phyloP scores from a whole-genome alignment of 2,329 filamentous ascomycete species.

The Pezicula radicicola region DNA sequence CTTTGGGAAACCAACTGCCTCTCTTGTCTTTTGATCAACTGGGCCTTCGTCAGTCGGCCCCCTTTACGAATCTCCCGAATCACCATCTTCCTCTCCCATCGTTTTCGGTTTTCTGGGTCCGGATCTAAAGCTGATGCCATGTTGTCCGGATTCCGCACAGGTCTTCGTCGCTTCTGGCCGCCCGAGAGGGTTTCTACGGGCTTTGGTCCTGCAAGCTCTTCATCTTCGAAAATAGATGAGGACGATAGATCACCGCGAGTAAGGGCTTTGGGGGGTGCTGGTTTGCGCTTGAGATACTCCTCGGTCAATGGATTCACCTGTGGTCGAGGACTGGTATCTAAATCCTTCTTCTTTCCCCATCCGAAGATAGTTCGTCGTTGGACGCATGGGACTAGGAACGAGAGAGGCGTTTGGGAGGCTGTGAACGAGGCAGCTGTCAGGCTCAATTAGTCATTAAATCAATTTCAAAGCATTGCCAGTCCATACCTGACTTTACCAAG shows the following conservation, averaged over 20 bases:
- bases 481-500: constrained; percentile 57
- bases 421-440: constrained; percentile 19
- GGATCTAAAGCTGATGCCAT: constrained; percentile 71
- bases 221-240: constrained; percentile 50
- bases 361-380: constrained; percentile 23
- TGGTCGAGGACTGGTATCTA: constrained; percentile 7
- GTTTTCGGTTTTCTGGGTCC: constrained; percentile 64
- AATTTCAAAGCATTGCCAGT: constrained; percentile 4
- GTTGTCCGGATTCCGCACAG: constrained; percentile 42
- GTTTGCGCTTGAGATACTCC: constrained; percentile 43
- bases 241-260: constrained; percentile 40
- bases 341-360: constrained; percentile 6
- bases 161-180: constrained; percentile 25
- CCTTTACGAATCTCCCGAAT: constrained; percentile 69
- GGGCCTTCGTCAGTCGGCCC: constrained; percentile 62
- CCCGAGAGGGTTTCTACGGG: background rate
- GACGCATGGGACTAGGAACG: constrained; percentile 20
- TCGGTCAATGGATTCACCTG: constrained; percentile 56
- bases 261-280: constrained; percentile 32
- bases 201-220: constrained; percentile 28
- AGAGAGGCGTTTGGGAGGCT: constrained; percentile 38
- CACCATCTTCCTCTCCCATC: constrained; percentile 83
- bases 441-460: constrained; percentile 20
- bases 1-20: constrained; percentile 57
- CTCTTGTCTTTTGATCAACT: constrained; percentile 65